Percentiles rank a stretch among this genome's conserved stretches.
Evolutionary conservation across 2,329 filamentous ascomycete species (phyloP).

Genomic region (Ilyonectria sp.): DNA sequence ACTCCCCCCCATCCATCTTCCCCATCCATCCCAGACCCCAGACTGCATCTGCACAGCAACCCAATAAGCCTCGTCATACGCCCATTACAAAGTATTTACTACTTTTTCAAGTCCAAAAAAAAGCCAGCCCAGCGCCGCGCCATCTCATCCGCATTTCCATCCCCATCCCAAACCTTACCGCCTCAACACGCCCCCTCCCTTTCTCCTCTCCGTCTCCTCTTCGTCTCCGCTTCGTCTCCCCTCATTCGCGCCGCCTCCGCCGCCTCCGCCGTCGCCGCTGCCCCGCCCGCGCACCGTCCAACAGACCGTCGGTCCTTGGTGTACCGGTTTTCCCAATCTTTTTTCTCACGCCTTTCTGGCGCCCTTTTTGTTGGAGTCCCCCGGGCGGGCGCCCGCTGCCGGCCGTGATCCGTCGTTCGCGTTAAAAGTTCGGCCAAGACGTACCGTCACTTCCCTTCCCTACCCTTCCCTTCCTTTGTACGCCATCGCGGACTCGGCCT

Average conservation of each 20-base stretch:
- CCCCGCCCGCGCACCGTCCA: slow-evolving; percentile 7
- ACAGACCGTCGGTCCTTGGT: slow-evolving; percentile 4
- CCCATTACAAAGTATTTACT: neutral
- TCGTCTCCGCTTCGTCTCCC: neutral
- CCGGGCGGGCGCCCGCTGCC: neutral
- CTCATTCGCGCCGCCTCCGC: neutral
- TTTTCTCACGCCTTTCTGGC: neutral
- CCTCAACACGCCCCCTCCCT: slow-evolving; percentile 28
- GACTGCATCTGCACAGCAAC: neutral
- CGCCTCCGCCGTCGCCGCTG: slow-evolving; percentile 7
- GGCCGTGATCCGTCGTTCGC: neutral
- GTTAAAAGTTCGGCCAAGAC: neutral
- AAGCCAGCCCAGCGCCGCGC: neutral
- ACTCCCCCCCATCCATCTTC: too few relatives aligned
- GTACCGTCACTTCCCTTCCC: neutral
- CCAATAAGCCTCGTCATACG: slow-evolving; percentile 5
- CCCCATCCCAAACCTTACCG: slow-evolving; percentile 37
- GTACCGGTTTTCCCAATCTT: slow-evolving; percentile 12
- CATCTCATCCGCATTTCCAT: slow-evolving; percentile 13
- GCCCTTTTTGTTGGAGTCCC: neutral
- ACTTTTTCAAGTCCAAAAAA: neutral
- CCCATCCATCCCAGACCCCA: too few relatives aligned
- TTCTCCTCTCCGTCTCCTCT: neutral
- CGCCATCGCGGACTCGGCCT: neutral
- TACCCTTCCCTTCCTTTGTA: neutral